A percentile compares a stretch with the other conserved stretches of the same genome.
Conservation (phyloP, 2,329 filamentous ascomycete species). For the Fusarium subglutinans region DNA sequence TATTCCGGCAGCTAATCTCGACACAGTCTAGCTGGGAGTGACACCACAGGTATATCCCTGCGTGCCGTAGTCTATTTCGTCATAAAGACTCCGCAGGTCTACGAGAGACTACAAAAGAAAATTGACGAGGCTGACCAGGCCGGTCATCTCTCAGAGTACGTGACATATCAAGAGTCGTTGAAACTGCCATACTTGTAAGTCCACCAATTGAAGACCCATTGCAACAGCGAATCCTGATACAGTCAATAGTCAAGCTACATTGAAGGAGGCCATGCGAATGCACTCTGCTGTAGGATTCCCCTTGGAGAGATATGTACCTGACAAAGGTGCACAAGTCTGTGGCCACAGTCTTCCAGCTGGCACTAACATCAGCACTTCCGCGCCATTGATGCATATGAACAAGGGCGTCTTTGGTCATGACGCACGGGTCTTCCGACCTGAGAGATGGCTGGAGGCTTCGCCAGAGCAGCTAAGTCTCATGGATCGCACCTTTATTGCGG, state of each 20-base stretch:
- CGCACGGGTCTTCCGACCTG: not conserved
- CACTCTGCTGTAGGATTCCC: not conserved
- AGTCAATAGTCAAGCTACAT: not conserved
- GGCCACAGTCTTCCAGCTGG: not conserved
- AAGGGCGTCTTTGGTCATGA: not conserved
- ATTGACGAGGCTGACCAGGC: not conserved
- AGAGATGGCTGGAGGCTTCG: not conserved
- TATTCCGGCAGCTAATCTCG: not conserved
- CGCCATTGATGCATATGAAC: not conserved
- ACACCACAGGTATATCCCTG: not conserved
- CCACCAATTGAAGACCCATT: rapidly evolving
- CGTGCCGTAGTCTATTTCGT: not conserved
- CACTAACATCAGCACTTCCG: not conserved
- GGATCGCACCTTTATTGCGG: not conserved
- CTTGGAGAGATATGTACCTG: not conserved
- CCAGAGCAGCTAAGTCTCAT: not conserved
- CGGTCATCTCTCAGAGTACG: not conserved
- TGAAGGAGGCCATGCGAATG: not conserved
- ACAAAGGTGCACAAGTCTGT: not conserved
- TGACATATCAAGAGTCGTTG: not conserved
- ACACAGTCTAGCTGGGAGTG: not conserved
- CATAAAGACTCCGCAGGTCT: not conserved
- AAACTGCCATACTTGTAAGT: not conserved
- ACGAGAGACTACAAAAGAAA: not conserved
- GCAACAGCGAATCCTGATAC: not conserved